phyloP scores from a whole-genome alignment of 2,329 filamentous ascomycete species.

The Penicillium glabrum region DNA sequence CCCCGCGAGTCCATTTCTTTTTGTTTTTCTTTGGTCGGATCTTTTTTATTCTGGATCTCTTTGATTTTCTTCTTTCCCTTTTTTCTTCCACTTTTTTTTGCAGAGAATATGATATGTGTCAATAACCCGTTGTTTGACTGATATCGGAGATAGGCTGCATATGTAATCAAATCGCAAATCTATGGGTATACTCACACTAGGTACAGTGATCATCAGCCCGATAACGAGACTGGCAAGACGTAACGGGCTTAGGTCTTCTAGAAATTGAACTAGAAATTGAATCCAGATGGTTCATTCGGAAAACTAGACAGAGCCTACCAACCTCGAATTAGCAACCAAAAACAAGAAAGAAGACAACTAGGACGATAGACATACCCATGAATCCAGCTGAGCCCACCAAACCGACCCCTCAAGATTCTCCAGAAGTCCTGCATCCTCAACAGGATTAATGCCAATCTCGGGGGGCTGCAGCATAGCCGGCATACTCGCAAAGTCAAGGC shows the following conservation, averaged over 20 bases:
- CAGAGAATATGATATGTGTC: too few species aligned
- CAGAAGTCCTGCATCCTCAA: slow-evolving; percentile 29
- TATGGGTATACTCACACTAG: background rate
- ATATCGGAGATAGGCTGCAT: background rate
- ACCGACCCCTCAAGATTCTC: slow-evolving; percentile 38
- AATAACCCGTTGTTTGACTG: too few species aligned
- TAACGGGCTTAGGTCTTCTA: background rate
- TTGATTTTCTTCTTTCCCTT: too few species aligned
- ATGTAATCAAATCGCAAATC: background rate
- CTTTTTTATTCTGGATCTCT: background rate
- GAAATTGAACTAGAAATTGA: slow-evolving; percentile 13
- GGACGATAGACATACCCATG: slow-evolving; percentile 30
- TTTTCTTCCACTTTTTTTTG: too few species aligned
- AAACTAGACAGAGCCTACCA: slow-evolving; percentile 35
- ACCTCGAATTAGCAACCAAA: slow-evolving; percentile 5
- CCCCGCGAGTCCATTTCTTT: slow-evolving; percentile 47
- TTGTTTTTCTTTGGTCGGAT: background rate
- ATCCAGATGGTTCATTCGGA: slow-evolving; percentile 29
- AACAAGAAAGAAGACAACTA: background rate
- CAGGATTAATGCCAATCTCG: slow-evolving; percentile 18
- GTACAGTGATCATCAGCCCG: background rate
- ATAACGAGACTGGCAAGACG: background rate
- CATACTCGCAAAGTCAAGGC: slow-evolving; percentile 16
- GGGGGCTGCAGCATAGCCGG: slow-evolving; percentile 20
- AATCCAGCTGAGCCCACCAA: slow-evolving; percentile 42